Percentiles rank a stretch among this genome's conserved stretches.
Evolutionary conservation across 805 yeast genomes (phyloP).

Genomic region (Saccharomyces paradoxus): DNA sequence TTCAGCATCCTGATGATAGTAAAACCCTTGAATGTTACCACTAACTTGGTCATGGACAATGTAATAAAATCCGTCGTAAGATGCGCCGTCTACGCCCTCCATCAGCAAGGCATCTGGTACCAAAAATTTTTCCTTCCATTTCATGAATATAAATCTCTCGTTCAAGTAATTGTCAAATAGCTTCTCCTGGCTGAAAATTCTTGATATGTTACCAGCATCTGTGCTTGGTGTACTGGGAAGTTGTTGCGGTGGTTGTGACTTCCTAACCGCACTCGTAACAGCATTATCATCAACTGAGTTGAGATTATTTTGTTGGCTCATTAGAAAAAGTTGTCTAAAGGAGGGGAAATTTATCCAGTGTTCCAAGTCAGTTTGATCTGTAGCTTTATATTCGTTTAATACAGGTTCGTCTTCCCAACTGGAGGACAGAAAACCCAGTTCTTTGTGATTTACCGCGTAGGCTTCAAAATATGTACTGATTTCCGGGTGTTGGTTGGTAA

Average conservation of each 20-base stretch:
- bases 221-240: not conserved
- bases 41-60: conserved; percentile 70
- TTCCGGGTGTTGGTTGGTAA: conserved; percentile 59
- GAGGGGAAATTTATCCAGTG: conserved; percentile 58
- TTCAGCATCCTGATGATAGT: conserved; percentile 74
- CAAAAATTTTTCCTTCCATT: conserved; percentile 89
- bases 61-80: conserved; percentile 89
- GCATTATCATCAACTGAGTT: not conserved
- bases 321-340: conserved; percentile 30
- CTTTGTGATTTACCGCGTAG: conserved; percentile 23
- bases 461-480: conserved; percentile 68
- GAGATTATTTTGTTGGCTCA: not conserved
- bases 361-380: conserved; percentile 45
- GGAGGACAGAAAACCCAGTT: conserved; percentile 25
- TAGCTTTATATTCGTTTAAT: conserved; percentile 45
- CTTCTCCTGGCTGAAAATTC: conserved; percentile 8
- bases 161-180: conserved; percentile 25
- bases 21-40: conserved; percentile 72
- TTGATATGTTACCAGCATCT: conserved; percentile 7
- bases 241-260: not conserved
- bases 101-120: conserved; percentile 62
- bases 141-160: conserved; percentile 62
- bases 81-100: conserved; percentile 49
- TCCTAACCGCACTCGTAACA: not conserved
- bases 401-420: conserved; percentile 23